phyloP scores from a whole-genome alignment of 169 alveolate genomes.

The Plasmodium vivax region DNA sequence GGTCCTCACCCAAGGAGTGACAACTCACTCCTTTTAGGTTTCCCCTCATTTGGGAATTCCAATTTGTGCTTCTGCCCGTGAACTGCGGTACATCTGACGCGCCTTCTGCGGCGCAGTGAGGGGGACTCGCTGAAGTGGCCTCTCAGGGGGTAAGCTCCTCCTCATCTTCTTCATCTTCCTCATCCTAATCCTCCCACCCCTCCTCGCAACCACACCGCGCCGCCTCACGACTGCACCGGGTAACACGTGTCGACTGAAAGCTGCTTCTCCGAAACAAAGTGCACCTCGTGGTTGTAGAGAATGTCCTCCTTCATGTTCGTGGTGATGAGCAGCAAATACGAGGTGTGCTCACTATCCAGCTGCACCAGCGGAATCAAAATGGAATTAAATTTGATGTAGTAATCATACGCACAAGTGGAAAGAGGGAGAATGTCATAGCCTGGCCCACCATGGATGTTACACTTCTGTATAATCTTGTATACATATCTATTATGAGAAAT shows the following conservation, averaged over 20 bases:
- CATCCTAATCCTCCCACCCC: not conserved
- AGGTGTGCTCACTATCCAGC: conserved; percentile 11
- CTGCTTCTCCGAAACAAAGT: conserved; percentile 68
- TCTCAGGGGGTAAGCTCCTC: not conserved
- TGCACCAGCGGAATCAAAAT: conserved; percentile 55
- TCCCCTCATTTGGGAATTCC: not conserved
- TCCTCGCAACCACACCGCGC: not conserved
- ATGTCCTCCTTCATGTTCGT: conserved; percentile 73
- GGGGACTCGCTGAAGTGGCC: not conserved
- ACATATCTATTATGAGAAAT: conserved; percentile 24
- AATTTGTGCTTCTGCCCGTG: not conserved
- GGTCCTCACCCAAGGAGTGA: not conserved
- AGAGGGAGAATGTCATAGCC: conserved; percentile 63
- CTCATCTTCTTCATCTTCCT: too few relatives aligned
- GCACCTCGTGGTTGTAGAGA: conserved; percentile 44
- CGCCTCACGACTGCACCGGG: conserved; percentile 1
- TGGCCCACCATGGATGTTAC: conserved; percentile 69
- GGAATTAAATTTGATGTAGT: conserved; percentile 65
- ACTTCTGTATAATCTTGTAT: conserved; percentile 42
- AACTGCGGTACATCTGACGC: not conserved
- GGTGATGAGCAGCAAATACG: conserved; percentile 59
- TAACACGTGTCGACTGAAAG: conserved; percentile 20
- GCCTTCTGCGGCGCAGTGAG: not conserved
- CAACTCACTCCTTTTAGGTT: not conserved
- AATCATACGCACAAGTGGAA: conserved; percentile 74